These are phyloP conservation scores for Poteriospumella lacustris DNA, from an alignment of 108 stramenopile species.

Conservation along the genomic window DNA sequence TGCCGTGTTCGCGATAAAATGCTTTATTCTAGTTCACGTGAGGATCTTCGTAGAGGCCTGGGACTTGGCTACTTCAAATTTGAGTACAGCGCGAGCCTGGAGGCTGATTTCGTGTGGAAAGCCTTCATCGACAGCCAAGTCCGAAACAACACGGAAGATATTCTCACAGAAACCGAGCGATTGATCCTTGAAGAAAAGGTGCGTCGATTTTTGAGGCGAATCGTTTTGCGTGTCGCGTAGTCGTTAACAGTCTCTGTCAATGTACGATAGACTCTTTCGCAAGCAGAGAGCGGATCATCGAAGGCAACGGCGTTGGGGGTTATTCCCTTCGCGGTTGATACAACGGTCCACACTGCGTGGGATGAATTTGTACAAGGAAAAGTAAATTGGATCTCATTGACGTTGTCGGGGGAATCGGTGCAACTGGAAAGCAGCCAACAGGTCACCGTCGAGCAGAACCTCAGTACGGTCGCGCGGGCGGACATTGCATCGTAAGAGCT, in stretches of 20 bases:
- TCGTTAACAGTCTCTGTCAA: not conserved
- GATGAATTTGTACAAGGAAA: not conserved
- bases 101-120: conserved; percentile 28
- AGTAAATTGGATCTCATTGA: conserved; percentile 19
- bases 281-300: not conserved
- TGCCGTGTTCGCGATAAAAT: conserved; percentile 40
- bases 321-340: conserved; percentile 34
- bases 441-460: not conserved
- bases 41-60: conserved; percentile 39
- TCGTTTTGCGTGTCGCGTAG: not conserved
- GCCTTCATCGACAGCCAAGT: conserved; percentile 33
- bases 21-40: conserved; percentile 43
- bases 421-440: not conserved
- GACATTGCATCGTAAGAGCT: not conserved
- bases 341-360: not conserved
- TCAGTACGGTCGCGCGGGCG: not conserved
- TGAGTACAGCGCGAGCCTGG: conserved; percentile 40
- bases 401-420: not conserved
- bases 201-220: not conserved
- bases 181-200: conserved; percentile 25
- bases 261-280: not conserved
- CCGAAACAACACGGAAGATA: conserved; percentile 31
- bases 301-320: conserved; percentile 46
- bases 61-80: conserved; percentile 45
- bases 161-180: conserved; percentile 43